Evolutionary conservation across 2,329 filamentous ascomycete genomes (phyloP).

Genomic region (Phoma sp.): DNA sequence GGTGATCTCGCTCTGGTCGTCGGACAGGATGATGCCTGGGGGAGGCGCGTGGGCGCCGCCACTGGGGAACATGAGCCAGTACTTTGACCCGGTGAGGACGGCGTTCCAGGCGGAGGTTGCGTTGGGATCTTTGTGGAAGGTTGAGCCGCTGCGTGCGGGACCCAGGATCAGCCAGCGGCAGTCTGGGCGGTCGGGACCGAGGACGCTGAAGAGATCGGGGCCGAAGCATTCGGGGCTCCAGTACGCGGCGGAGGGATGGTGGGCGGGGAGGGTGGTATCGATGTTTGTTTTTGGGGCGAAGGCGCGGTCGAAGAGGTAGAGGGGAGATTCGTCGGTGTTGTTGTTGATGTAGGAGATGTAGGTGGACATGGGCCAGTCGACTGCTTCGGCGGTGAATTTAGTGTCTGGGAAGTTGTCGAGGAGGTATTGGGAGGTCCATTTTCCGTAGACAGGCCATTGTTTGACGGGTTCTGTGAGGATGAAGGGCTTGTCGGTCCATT

Average conservation of each 20-base stretch:
- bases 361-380: conserved; percentile 85
- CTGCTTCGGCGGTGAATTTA: conserved; percentile 86
- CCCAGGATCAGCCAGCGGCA: conserved; percentile 93
- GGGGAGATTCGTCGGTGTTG: conserved; percentile 81
- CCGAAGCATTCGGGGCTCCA: conserved; percentile 85
- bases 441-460: conserved; percentile 76
- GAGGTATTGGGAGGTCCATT: conserved; percentile 76
- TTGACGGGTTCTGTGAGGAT: conserved; percentile 83
- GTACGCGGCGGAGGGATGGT: conserved; percentile 69
- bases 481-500: conserved; percentile 83
- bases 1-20: conserved; percentile 91
- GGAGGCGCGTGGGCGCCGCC: conserved; percentile 67
- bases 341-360: conserved; percentile 84
- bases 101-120: conserved; percentile 91
- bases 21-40: conserved; percentile 87
- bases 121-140: conserved; percentile 86
- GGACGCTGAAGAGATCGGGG: conserved; percentile 80
- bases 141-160: conserved; percentile 84
- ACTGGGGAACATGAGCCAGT: conserved; percentile 98
- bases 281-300: conserved; percentile 88
- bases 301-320: conserved; percentile 88
- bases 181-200: conserved; percentile 80
- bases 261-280: conserved; percentile 38
- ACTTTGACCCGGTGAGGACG: conserved; percentile 86
- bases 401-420: conserved; percentile 68